phyloP scores from a whole-genome alignment of 305 asterid genomes.

The Salvia sclarea region DNA sequence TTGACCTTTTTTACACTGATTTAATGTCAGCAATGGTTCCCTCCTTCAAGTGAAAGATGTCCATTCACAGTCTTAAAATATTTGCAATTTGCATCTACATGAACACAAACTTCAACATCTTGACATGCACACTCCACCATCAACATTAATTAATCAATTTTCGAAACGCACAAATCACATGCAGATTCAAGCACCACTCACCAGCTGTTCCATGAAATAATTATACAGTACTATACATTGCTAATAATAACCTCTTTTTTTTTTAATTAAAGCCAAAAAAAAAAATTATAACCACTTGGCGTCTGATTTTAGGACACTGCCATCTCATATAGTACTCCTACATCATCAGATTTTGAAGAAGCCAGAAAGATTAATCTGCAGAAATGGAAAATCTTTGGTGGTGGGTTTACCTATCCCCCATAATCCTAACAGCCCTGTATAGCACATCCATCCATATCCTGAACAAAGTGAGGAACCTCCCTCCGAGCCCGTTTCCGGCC shows the following conservation, averaged over 20 bases:
- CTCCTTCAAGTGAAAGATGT: neutral
- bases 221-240: too few species aligned
- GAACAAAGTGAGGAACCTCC: slow-evolving; percentile 50
- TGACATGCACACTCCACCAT: slow-evolving; percentile 21
- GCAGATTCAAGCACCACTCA: slow-evolving; percentile 15
- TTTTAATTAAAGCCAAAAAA: too few species aligned
- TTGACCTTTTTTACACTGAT: slow-evolving; percentile 20
- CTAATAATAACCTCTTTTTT: too few species aligned
- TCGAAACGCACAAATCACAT: slow-evolving; percentile 28
- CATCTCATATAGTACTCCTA: neutral
- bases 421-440: slow-evolving; percentile 42
- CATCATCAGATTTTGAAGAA: neutral
- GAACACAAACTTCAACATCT: slow-evolving; percentile 10
- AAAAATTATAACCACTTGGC: neutral
- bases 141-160: slow-evolving; percentile 19
- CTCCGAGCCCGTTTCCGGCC: slow-evolving; percentile 67
- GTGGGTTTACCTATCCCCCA: slow-evolving; percentile 18
- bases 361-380: too few species aligned
- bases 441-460: slow-evolving; percentile 45
- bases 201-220: slow-evolving; percentile 19
- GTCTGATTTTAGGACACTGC: neutral
- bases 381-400: slow-evolving; percentile 42
- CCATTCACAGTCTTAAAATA: neutral
- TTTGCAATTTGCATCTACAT: slow-evolving; percentile 3
- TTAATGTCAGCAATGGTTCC: slow-evolving; percentile 17